Conservation (phyloP, 805 yeast species). For the Danielia oregonensis region DNA sequence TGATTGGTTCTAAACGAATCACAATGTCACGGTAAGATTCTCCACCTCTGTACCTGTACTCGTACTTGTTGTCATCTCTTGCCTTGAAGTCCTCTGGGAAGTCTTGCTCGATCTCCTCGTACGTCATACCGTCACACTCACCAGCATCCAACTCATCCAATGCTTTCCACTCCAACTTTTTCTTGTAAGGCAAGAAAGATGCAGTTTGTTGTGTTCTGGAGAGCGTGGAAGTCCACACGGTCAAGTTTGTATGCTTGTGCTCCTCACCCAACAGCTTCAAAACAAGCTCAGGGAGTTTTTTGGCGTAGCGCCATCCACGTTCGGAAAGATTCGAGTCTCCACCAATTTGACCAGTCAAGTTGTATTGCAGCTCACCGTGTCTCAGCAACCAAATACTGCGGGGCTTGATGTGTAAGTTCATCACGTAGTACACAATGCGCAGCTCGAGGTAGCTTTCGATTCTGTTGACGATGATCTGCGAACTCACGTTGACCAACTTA, state of each 20-base stretch:
- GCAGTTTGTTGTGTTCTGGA: conserved; percentile 93
- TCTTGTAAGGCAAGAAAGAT: conserved; percentile 68
- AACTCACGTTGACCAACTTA: conserved; percentile 81
- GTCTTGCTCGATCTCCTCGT: conserved; percentile 79
- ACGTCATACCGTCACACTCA: conserved; percentile 94
- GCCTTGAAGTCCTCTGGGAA: conserved; percentile 96
- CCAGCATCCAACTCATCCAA: conserved; percentile 97
- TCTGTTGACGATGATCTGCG: conserved; percentile 82
- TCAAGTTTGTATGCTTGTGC: conserved; percentile 50
- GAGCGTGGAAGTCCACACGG: conserved; percentile 95
- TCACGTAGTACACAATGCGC: conserved; percentile 89
- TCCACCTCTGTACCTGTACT: conserved; percentile 94
- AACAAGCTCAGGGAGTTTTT: conserved; percentile 74
- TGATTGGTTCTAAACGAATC: conserved; percentile 90
- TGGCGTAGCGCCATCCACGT: conserved; percentile 81
- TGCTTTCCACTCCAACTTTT: conserved; percentile 90
- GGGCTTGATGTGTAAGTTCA: conserved; percentile 93
- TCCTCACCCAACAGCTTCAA: conserved; percentile 59
- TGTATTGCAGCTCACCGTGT: conserved; percentile 93
- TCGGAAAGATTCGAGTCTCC: conserved; percentile 87
- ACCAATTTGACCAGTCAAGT: conserved; percentile 91
- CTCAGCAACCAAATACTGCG: conserved; percentile 90
- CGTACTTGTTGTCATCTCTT: conserved; percentile 92
- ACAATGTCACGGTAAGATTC: conserved; percentile 96
- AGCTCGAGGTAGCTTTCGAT: conserved; percentile 88